Base-by-base conservation (phyloP, 2,329 filamentous ascomycete genomes). In the Pestalotiopsis sp. region DNA sequence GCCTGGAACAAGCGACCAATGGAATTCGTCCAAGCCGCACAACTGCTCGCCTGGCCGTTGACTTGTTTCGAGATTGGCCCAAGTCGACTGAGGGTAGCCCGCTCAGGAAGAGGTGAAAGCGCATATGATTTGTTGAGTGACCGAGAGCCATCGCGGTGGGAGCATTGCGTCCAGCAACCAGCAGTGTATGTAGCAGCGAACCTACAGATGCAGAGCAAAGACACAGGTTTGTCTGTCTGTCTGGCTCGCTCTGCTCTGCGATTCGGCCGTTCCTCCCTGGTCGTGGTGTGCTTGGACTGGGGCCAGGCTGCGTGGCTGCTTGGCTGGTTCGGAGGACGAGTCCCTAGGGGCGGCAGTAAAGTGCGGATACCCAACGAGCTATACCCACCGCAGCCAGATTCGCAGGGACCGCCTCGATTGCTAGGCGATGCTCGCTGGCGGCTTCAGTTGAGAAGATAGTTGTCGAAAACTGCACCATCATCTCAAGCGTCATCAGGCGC, bases 1-100 rank as follows among this genome's bases (percentile, higher is more conserved):
- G 31, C n/a, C 58, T 66, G 49, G 71, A 74, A 73, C 70, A 70
- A 45, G 14, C 23, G 61, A 9, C 75, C 75, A 77, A 77, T 76
- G 58, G 70, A n/a, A 65, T 41, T 67, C 66, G 69, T 66, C 67
- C 67, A 40, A 40, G 20, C 27, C 25, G 40, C 49, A 56, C 23
- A 65, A 40, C 12, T 40, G 36, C 27, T 40, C 62, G 68, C 65
- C 27, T 62, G 27, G 57, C 27, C 23, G 57, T 62, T 36, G 66
- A 69, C 67, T 70, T 70, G 69, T 27, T 71, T 74, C 73, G 73
- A 71, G 71, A 71, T 65, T 73, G 69, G 64, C 64, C 58, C 60
- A 69, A 66, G 41, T 52, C 49, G 38, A 38, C 52, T 13, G 59
- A 52, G n/a, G 45, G 45, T n/a, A n/a, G 20, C 45, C 45, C 17